phyloP scores from a whole-genome alignment of 2,329 filamentous ascomycete species.

The Xylariaceae sp. region DNA sequence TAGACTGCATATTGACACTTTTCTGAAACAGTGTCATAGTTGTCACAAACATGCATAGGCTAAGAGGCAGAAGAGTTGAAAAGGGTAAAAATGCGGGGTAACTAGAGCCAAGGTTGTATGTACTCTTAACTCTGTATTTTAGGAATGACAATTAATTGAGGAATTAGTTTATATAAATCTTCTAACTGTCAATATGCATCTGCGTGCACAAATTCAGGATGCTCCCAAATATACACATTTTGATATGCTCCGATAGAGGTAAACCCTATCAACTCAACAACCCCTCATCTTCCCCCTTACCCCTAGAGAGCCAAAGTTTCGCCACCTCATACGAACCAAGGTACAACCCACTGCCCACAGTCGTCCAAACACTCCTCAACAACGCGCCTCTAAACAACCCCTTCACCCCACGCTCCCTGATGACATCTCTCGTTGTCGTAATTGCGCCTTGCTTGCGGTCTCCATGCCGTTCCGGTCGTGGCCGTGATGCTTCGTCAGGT shows the following conservation, averaged over 20 bases:
- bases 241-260: too few relatives aligned
- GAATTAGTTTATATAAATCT: too few relatives aligned
- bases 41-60: neutral
- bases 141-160: too few relatives aligned
- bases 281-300: constrained; percentile 42
- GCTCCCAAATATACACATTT: too few relatives aligned
- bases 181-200: too few relatives aligned
- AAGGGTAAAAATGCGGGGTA: too few relatives aligned
- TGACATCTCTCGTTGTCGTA: constrained; percentile 63
- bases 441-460: constrained; percentile 40
- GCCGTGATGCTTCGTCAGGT: too few relatives aligned
- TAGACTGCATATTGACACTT: neutral
- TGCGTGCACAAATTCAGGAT: too few relatives aligned
- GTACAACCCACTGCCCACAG: constrained; percentile 79
- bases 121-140: too few relatives aligned
- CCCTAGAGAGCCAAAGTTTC: constrained; percentile 57
- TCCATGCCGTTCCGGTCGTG: constrained; percentile 27
- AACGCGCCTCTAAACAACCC: constrained; percentile 76
- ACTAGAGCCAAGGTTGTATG: too few relatives aligned
- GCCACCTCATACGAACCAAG: constrained; percentile 82
- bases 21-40: neutral
- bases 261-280: too few relatives aligned
- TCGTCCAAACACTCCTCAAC: constrained; percentile 76
- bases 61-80: neutral
- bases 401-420: constrained; percentile 63